Percentiles rank a stretch among this genome's conserved stretches.
These are phyloP conservation scores for Tilletia walkeri DNA, from an alignment of 1,284 basidiomycete genomes.

Conservation along the genomic window DNA sequence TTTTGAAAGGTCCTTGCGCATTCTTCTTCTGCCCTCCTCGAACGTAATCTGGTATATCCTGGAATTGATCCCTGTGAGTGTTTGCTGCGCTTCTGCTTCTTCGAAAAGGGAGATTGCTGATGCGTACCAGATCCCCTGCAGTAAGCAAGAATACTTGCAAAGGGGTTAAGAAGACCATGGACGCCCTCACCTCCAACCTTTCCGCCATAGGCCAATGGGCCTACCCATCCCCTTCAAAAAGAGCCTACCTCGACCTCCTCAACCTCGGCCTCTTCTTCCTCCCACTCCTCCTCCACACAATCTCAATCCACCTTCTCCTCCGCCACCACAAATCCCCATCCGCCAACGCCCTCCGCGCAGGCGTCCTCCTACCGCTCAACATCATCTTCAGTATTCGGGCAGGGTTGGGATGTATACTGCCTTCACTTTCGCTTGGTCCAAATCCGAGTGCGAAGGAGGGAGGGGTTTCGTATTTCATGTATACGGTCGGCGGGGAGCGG, in stretches of 20 bases:
- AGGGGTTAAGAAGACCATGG: too few relatives aligned
- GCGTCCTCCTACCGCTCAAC: constrained; percentile 13
- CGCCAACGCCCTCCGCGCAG: constrained; percentile 8
- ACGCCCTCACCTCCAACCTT: background rate
- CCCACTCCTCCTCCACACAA: background rate
- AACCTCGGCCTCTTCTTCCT: background rate
- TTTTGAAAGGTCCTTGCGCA: too few relatives aligned
- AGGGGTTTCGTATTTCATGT: constrained; percentile 3
- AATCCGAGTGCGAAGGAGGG: constrained; percentile 1
- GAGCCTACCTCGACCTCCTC: constrained; percentile 4
- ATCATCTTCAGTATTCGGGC: constrained; percentile 9
- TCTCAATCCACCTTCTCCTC: background rate
- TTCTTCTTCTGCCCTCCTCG: too few relatives aligned
- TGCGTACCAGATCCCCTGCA: too few relatives aligned
- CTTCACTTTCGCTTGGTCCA: background rate
- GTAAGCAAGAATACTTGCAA: too few relatives aligned
- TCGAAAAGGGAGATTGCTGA: too few relatives aligned
- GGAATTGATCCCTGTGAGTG: too few relatives aligned
- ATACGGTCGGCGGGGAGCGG: background rate
- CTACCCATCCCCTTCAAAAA: background rate
- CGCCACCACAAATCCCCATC: background rate
- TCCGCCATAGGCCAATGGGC: background rate
- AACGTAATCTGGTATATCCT: too few relatives aligned
- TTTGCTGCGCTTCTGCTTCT: too few relatives aligned
- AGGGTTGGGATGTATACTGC: background rate